A percentile compares a stretch with the other conserved stretches of the same genome.
Evolutionary conservation across 306 rosid species (phyloP).

Genomic region (Lathyrus sativus): DNA sequence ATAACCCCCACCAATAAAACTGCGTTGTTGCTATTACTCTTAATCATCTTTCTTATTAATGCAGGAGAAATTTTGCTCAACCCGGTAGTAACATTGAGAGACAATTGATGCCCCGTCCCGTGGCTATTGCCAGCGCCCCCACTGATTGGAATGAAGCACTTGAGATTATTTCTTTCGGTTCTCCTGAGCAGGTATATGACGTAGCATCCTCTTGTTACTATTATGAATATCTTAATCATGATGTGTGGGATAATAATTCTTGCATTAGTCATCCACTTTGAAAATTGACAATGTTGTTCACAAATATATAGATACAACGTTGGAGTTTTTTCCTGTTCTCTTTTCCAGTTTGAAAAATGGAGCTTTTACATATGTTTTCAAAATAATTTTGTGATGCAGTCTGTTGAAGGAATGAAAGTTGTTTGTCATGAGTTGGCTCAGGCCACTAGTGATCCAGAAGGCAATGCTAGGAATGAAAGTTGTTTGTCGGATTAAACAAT

Average conservation of each 20-base stretch:
- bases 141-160: constrained; percentile 98
- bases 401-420: constrained; percentile 99
- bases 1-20: not conserved
- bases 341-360: constrained; percentile 3
- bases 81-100: constrained; percentile 70
- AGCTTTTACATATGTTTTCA: constrained; percentile 26
- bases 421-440: constrained; percentile 97
- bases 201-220: not conserved
- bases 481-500: no score
- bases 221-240: not conserved
- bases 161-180: constrained; percentile 85
- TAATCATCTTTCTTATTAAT: constrained; percentile 25
- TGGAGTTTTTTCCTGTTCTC: not conserved
- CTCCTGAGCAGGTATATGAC: constrained; percentile 88
- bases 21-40: not conserved
- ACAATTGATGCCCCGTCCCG: constrained; percentile 57
- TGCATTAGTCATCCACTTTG: not conserved
- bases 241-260: not conserved
- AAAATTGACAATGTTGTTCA: not conserved
- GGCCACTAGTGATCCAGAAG: constrained; percentile 87
- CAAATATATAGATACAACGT: not conserved
- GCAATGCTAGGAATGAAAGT: constrained; percentile 88
- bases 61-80: constrained; percentile 71
- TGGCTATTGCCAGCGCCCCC: constrained; percentile 69
- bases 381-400: constrained; percentile 57